phyloP scores from a whole-genome alignment of 2,329 filamentous ascomycete genomes.

The Pseudovirgaria hyperparasitica region DNA sequence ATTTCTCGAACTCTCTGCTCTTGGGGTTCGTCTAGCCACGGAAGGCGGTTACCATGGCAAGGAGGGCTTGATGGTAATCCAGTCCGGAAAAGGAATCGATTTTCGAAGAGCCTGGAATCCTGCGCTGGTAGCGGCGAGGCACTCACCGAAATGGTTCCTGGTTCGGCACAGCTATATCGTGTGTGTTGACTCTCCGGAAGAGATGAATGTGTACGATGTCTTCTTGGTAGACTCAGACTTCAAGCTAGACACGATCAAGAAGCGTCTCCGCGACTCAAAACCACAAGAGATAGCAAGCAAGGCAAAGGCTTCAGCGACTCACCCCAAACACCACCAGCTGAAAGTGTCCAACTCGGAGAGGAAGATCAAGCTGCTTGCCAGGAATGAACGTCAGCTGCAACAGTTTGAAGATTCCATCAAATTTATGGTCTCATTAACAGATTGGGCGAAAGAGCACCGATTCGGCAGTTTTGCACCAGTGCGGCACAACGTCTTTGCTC shows the following conservation, averaged over 20 bases:
- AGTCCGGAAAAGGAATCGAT: slow-evolving; percentile 79
- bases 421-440: slow-evolving; percentile 70
- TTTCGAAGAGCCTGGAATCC: slow-evolving; percentile 72
- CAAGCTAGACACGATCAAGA: slow-evolving; percentile 59
- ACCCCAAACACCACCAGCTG: slow-evolving; percentile 67
- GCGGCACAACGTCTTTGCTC: slow-evolving; percentile 72
- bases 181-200: slow-evolving; percentile 95
- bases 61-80: slow-evolving; percentile 86
- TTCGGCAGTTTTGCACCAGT: slow-evolving; percentile 93
- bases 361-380: slow-evolving; percentile 79
- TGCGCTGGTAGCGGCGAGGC: slow-evolving; percentile 63
- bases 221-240: slow-evolving; percentile 93
- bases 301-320: slow-evolving; percentile 47
- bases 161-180: slow-evolving; percentile 97
- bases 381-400: slow-evolving; percentile 75
- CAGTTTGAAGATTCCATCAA: slow-evolving; percentile 92
- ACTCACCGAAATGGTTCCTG: slow-evolving; percentile 92
- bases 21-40: slow-evolving; percentile 84
- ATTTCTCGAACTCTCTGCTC: slow-evolving; percentile 85
- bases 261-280: slow-evolving; percentile 36
- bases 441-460: slow-evolving; percentile 72
- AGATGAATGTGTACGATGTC: slow-evolving; percentile 97
- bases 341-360: slow-evolving; percentile 86
- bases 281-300: slow-evolving; percentile 51
- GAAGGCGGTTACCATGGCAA: slow-evolving; percentile 97